A percentile compares a stretch with the other conserved stretches of the same genome.
phyloP scores from a whole-genome alignment of 345 rosid species.

The Acer campestre region DNA sequence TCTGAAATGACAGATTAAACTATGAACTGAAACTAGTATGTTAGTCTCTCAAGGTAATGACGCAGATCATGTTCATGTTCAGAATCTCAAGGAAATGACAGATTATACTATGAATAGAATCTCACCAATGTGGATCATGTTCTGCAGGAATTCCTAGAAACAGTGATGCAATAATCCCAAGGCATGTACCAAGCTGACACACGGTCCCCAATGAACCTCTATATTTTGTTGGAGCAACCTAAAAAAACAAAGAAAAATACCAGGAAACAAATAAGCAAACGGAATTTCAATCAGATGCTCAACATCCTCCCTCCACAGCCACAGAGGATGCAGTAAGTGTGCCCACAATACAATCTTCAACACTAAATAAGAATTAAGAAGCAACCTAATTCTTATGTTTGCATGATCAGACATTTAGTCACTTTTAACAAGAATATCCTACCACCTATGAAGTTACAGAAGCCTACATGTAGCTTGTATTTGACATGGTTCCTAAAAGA shows the following conservation, averaged over 20 bases:
- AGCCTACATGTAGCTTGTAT: not conserved
- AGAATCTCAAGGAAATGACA: too few relatives aligned
- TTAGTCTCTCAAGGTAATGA: not conserved
- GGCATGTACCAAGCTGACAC: constrained; percentile 72
- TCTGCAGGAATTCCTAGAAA: constrained; percentile 62
- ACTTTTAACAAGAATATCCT: not conserved
- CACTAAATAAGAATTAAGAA: constrained; percentile 2
- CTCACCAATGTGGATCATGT: constrained; percentile 78
- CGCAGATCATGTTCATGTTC: too few relatives aligned
- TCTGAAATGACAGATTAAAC: not conserved
- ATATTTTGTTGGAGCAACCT: constrained; percentile 82
- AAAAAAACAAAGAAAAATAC: constrained; percentile 12
- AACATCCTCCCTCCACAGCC: constrained; percentile 9
- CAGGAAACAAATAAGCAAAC: constrained; percentile 12
- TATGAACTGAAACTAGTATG: not conserved
- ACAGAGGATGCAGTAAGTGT: constrained; percentile 1
- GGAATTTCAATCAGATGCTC: constrained; percentile 10
- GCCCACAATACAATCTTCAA: constrained; percentile 7
- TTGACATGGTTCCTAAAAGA: not conserved
- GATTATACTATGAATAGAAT: too few relatives aligned
- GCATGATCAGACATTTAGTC: not conserved
- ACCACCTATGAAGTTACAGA: not conserved
- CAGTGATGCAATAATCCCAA: constrained; percentile 65
- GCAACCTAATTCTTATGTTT: not conserved
- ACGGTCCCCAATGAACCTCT: constrained; percentile 72